Percentiles rank a stretch among this genome's conserved stretches.
Conservation (phyloP, 768 basidiomycete species). For the Macrolepiota dolichaula region DNA sequence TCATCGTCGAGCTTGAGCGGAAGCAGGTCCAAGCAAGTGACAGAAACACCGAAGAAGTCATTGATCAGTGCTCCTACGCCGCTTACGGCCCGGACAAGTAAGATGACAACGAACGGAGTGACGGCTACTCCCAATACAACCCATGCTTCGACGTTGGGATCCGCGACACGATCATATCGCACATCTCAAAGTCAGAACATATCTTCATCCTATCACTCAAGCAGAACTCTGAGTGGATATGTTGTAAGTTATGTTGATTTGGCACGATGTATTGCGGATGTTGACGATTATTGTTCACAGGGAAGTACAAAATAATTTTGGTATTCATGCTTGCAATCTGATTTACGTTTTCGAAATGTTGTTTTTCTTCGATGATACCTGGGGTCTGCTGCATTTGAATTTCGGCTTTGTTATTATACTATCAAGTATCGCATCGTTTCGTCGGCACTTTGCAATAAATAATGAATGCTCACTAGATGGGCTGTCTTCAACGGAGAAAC, state of each 20-base stretch:
- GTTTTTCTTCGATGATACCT: constrained; percentile 13
- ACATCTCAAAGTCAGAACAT: constrained; percentile 67
- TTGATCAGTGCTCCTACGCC: constrained; percentile 88
- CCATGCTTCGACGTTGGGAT: constrained; percentile 54
- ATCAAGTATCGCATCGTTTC: constrained; percentile 30
- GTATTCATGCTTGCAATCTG: constrained; percentile 12
- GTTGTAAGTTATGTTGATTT: constrained; percentile 44
- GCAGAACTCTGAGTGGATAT: constrained; percentile 68
- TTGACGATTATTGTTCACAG: constrained; percentile 21
- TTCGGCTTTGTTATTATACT: constrained; percentile 14
- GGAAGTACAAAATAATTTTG: constrained; percentile 38
- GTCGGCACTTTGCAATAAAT: constrained; percentile 31
- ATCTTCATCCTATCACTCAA: constrained; percentile 72
- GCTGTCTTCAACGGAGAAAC: not conserved
- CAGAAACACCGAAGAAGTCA: constrained; percentile 83
- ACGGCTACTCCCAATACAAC: constrained; percentile 58
- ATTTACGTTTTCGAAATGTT: constrained; percentile 10
- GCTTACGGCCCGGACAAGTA: constrained; percentile 71
- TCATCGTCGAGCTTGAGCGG: constrained; percentile 57
- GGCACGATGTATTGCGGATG: too few relatives aligned
- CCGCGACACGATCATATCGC: constrained; percentile 66
- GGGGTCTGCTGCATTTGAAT: constrained; percentile 30
- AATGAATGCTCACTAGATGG: constrained; percentile 9
- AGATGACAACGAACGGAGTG: constrained; percentile 48
- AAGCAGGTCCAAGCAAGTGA: constrained; percentile 48